Percentiles rank a stretch among this genome's conserved stretches.
Evolutionary conservation across 1,139 yeast genomes (phyloP).

Genomic region (Debaryomyces robertsiae): DNA sequence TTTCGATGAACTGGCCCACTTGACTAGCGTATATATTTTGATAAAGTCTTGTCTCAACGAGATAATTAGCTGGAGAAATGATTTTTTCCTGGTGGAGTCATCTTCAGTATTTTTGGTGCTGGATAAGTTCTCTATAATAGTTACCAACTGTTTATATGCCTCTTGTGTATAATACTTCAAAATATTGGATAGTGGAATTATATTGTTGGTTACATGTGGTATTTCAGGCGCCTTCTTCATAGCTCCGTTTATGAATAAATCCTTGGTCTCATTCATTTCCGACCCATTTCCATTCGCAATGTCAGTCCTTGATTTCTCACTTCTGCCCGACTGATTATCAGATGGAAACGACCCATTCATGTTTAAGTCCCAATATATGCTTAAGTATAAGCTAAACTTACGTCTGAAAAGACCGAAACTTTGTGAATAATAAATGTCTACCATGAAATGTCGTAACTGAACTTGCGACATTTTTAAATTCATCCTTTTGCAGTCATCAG

Average conservation of each 20-base stretch:
- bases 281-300: slow-evolving; percentile 1
- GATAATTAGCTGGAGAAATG: slow-evolving; percentile 68
- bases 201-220: slow-evolving; percentile 77
- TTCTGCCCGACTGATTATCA: background rate
- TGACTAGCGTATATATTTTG: slow-evolving; percentile 78
- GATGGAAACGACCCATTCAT: slow-evolving; percentile 10
- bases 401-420: no score
- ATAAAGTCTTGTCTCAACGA: slow-evolving; percentile 78
- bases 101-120: slow-evolving; percentile 40
- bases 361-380: slow-evolving; percentile 3
- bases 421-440: no score
- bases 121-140: slow-evolving; percentile 60
- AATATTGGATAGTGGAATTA: slow-evolving; percentile 62
- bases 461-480: slow-evolving; percentile 7
- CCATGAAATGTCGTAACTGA: slow-evolving; percentile 5
- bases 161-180: slow-evolving; percentile 63
- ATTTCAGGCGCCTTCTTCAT: slow-evolving; percentile 40
- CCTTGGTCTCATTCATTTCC: slow-evolving; percentile 2
- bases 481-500: slow-evolving; percentile 2
- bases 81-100: slow-evolving; percentile 66
- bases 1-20: slow-evolving; percentile 78
- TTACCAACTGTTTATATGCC: slow-evolving; percentile 64
- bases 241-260: slow-evolving; percentile 8
- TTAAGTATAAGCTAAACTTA: background rate
- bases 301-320: slow-evolving; percentile 6